Percentiles rank a stretch among this genome's conserved stretches.
Conservation (phyloP, 1,284 basidiomycete genomes). For the Ganoderma sp. region DNA sequence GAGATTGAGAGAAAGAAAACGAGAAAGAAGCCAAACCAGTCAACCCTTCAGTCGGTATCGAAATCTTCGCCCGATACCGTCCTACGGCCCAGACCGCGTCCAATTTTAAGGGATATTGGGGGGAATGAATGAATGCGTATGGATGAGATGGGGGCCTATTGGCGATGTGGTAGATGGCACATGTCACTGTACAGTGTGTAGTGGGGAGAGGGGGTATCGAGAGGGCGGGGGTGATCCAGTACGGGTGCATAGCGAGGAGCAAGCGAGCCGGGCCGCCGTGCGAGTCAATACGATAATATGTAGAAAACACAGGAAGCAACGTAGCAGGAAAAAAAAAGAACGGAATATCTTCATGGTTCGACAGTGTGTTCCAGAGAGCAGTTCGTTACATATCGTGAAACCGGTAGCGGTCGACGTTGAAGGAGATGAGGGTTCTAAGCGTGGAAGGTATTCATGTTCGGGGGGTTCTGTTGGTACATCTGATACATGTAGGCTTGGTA, state of each 20-base stretch:
- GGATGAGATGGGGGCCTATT: conserved; percentile 30
- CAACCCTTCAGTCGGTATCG: conserved; percentile 41
- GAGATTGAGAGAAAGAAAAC: conserved; percentile 35
- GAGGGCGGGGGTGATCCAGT: conserved; percentile 17
- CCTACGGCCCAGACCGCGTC: conserved; percentile 32
- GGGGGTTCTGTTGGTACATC: conserved; percentile 73
- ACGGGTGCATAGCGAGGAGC: conserved; percentile 19
- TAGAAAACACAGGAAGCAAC: conserved; percentile 30
- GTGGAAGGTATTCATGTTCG: conserved; percentile 78
- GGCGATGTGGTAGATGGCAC: conserved; percentile 22
- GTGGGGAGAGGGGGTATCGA: conserved; percentile 32
- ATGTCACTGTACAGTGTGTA: conserved; percentile 18
- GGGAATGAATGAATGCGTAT: conserved; percentile 34
- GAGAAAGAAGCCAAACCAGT: conserved; percentile 41
- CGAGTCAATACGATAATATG: conserved; percentile 32
- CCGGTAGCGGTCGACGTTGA: conserved; percentile 33
- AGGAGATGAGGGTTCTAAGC: conserved; percentile 51
- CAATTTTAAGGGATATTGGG: conserved; percentile 31
- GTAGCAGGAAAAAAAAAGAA: conserved; percentile 22
- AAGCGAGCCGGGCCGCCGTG: conserved; percentile 22
- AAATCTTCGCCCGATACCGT: conserved; percentile 30
- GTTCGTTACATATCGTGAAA: conserved; percentile 37
- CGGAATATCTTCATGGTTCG: conserved; percentile 34
- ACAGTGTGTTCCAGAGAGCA: conserved; percentile 33
- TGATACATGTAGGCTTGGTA: conserved; percentile 85